Percentiles rank a stretch among this genome's conserved stretches.
These are phyloP conservation scores for Paraphoma sp. DNA, from an alignment of 2,329 filamentous ascomycete species.

Conservation along the genomic window DNA sequence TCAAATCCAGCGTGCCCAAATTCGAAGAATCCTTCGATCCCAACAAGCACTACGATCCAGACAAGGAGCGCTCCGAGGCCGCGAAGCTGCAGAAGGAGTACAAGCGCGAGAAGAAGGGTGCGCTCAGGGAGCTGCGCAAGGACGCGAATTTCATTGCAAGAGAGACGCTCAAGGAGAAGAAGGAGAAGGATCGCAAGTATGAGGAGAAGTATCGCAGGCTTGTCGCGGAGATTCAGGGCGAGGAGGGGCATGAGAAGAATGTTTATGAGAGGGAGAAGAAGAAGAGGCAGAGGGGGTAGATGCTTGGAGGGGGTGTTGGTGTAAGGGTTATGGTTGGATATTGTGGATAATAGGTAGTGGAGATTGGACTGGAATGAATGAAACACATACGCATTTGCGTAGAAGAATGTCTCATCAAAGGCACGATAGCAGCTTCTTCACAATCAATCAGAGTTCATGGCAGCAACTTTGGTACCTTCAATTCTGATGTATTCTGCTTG, in stretches of 20 bases:
- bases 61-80: conserved; percentile 85
- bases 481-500: too few relatives aligned
- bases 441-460: too few relatives aligned
- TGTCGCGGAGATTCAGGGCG: conserved; percentile 92
- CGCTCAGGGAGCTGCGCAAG: conserved; percentile 91
- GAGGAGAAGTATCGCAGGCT: conserved; percentile 95
- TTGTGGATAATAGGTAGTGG: neutral
- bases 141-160: conserved; percentile 92
- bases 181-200: conserved; percentile 89
- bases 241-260: conserved; percentile 87
- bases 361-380: too few relatives aligned
- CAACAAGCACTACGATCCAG: conserved; percentile 94
- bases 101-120: conserved; percentile 95
- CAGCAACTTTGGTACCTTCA: too few relatives aligned
- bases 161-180: conserved; percentile 90
- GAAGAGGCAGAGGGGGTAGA: conserved; percentile 62
- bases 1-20: conserved; percentile 87
- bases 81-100: conserved; percentile 87
- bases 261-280: conserved; percentile 87
- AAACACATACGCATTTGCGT: too few relatives aligned
- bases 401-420: too few relatives aligned
- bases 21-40: conserved; percentile 97
- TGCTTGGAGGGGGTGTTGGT: neutral
- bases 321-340: too few relatives aligned
- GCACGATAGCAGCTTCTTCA: too few relatives aligned